Base-by-base conservation (phyloP, 306 rosid genomes). In the Lupinus albus region DNA sequence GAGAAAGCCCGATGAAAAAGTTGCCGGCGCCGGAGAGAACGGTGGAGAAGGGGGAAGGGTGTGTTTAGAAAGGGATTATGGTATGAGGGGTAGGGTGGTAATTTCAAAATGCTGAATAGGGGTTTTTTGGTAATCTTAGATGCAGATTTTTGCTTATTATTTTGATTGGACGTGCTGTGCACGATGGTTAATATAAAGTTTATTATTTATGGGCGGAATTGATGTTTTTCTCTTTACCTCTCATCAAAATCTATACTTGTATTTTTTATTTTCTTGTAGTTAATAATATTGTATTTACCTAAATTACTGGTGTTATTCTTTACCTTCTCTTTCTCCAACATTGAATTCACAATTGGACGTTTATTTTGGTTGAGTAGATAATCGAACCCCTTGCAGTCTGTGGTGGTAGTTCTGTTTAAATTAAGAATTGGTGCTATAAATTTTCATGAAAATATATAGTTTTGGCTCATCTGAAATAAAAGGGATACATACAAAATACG, bases 71-170 rank as follows among this genome's bases (percentile, higher is more conserved):
- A 32, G 25, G 55, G 46, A 7, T 25, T 12, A 18, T 13, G 30
- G 30, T 11, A 11, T 11, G 41, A 48, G 74, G 79, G 55, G 55
- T 67, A 67, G 53, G 38, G 44, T 58, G 49, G 74, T 67, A 59
- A 75, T 67, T 75, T 67, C 13, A 2, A 0, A 0, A 1, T 38
- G 15, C 15, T n/a, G 32, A 74, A 1, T 11, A 52, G 3, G 28
- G 28, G 28, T 25, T 25, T 25, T 25, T 25, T 4, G 28, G 28
- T 25, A 1, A 25, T 25, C 30, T 25, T 42, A 16, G 68, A 17
- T 63, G 54, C 68, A 63, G 54, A 54, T 12, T 44, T 25, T 42
- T 16, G 30, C 5, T 42, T 42, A 0, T 21, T 10, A 4, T 42
- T 17, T 17, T 4, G 10, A 41, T 71, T 71, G 68, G 33, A 56